These are phyloP conservation scores for Hypoxylon crocopeplum DNA, from an alignment of 495 filamentous ascomycete species.

Conservation along the genomic window DNA sequence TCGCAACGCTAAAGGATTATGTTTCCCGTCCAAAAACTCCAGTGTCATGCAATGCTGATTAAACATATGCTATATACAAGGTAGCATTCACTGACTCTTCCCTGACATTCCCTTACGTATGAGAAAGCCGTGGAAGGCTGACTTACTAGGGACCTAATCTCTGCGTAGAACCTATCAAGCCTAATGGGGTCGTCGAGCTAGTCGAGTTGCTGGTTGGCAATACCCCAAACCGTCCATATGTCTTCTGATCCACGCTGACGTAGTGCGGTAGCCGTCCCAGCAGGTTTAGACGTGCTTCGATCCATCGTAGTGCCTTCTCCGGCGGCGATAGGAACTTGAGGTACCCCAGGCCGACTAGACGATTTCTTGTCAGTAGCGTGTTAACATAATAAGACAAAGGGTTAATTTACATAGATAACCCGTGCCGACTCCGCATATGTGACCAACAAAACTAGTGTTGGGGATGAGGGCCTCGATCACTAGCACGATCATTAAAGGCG, in stretches of 20 bases:
- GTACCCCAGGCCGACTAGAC: constrained; percentile 78
- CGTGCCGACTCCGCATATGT: constrained; percentile 78
- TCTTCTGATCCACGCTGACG: constrained; percentile 92
- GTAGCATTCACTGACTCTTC: not conserved
- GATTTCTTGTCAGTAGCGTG: constrained; percentile 3
- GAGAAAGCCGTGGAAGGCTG: not conserved
- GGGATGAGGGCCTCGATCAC: constrained; percentile 77
- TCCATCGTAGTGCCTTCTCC: constrained; percentile 78
- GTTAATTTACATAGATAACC: constrained; percentile 81
- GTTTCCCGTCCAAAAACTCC: constrained; percentile 17
- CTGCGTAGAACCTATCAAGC: constrained; percentile 66
- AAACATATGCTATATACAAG: constrained; percentile 29
- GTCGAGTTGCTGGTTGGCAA: constrained; percentile 65
- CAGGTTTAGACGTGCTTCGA: constrained; percentile 85
- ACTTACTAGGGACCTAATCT: constrained; percentile 64
- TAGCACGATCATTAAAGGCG: constrained; percentile 76
- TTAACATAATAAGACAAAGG: not conserved
- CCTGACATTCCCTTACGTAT: not conserved
- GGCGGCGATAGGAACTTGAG: constrained; percentile 84
- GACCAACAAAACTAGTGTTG: constrained; percentile 82
- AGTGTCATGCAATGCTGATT: constrained; percentile 27
- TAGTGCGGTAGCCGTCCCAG: constrained; percentile 84
- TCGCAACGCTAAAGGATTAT: not conserved
- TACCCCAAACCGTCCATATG: constrained; percentile 92
- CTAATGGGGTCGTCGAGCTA: constrained; percentile 60